Percentiles rank a stretch among this genome's conserved stretches.
Conservation (phyloP, 2,329 filamentous ascomycete genomes). For the Penicillium occitanis region DNA sequence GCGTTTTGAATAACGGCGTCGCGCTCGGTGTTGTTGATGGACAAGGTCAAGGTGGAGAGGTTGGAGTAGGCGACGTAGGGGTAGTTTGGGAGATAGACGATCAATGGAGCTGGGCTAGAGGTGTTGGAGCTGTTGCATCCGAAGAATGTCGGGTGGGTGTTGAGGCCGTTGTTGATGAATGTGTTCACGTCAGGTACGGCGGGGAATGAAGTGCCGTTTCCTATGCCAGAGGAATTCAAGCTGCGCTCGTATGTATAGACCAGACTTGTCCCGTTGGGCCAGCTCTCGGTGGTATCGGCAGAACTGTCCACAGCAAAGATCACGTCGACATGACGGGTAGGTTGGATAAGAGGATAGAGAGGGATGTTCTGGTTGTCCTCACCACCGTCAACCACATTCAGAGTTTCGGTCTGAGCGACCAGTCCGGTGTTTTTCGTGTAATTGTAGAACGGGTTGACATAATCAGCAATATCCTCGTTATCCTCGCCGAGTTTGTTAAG, state of each 20-base stretch:
- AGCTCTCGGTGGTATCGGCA: conserved; percentile 66
- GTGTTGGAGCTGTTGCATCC: conserved; percentile 69
- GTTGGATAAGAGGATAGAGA: conserved; percentile 73
- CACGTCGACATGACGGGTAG: conserved; percentile 69
- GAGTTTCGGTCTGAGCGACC: conserved; percentile 53
- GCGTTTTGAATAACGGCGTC: conserved; percentile 84
- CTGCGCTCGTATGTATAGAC: conserved; percentile 72
- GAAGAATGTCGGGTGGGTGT: conserved; percentile 74
- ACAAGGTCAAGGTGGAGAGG: conserved; percentile 70
- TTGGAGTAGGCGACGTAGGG: conserved; percentile 78
- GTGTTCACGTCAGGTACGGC: conserved; percentile 71
- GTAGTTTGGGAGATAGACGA: conserved; percentile 86
- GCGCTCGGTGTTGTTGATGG: conserved; percentile 65
- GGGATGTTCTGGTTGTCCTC: conserved; percentile 78
- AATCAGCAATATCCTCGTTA: conserved; percentile 72
- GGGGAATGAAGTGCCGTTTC: conserved; percentile 71
- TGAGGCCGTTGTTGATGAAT: conserved; percentile 74
- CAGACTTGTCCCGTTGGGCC: conserved; percentile 75
- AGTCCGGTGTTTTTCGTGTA: conserved; percentile 62
- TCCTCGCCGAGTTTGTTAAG: conserved; percentile 57
- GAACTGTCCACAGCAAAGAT: conserved; percentile 79
- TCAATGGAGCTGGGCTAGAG: conserved; percentile 59
- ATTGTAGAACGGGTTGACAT: conserved; percentile 73
- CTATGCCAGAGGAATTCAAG: conserved; percentile 53
- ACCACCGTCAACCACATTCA: conserved; percentile 77